Evolutionary conservation across 768 basidiomycete species (phyloP).

Genomic region (Mycena chlorophos): DNA sequence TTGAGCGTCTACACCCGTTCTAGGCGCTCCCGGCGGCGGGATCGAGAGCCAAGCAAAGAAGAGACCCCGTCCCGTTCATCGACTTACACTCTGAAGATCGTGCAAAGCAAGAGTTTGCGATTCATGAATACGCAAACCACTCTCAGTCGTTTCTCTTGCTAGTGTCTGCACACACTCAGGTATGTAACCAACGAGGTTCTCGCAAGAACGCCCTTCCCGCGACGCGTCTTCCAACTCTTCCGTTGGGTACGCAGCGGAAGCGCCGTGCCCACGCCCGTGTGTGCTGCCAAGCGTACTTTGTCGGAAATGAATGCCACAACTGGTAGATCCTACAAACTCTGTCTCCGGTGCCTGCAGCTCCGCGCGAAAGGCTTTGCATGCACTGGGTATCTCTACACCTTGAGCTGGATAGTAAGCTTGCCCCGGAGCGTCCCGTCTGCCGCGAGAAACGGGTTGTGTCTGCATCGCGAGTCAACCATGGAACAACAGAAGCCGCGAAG

Average conservation of each 20-base stretch:
- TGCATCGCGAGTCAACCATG: not conserved
- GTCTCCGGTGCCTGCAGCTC: not conserved
- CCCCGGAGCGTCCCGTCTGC: conserved; percentile 16
- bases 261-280: not conserved
- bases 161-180: not conserved
- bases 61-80: not conserved
- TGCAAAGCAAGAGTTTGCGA: not conserved
- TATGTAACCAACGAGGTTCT: too few relatives aligned
- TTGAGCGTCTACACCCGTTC: not conserved
- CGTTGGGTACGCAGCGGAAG: not conserved
- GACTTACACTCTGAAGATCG: not conserved
- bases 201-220: not conserved
- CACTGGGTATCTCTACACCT: not conserved
- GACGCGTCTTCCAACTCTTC: not conserved
- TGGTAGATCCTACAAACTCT: not conserved
- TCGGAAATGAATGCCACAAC: not conserved
- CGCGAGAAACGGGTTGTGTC: conserved; percentile 19
- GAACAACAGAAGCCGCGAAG: not conserved
- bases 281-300: not conserved
- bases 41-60: not conserved
- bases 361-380: not conserved
- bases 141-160: not conserved
- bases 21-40: not conserved
- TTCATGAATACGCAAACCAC: not conserved
- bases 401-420: conserved; percentile 15